Base-by-base conservation (phyloP, 352 stramenopile genomes). In the Thraustochytrium striatum region DNA sequence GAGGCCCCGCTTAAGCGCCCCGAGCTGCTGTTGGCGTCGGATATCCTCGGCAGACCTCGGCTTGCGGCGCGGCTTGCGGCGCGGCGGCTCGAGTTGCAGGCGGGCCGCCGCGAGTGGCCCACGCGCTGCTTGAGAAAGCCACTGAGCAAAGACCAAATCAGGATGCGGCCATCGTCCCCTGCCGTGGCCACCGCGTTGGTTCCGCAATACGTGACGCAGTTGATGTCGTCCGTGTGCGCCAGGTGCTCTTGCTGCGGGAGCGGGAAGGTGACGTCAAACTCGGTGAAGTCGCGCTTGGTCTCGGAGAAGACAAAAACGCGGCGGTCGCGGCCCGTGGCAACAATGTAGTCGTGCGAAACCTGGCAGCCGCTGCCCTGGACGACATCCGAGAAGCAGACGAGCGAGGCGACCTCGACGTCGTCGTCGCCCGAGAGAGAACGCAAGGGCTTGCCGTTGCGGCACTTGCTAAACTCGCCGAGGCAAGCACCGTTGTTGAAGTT, bases 401-500 rank as follows among this genome's bases (percentile, higher is more conserved):
- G 32, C 35, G 65, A 58, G 35, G 65, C 61, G 11, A 75, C 50
- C 32, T 75, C 65, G 65, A 28, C 8, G 19, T 75, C 65, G 9
- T 30, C 16, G 2, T 58, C 43, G 47, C 25, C 47, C 5, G n/a
- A 7, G 25, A 50, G 16, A 8, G 65, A 58, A 21, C 41, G 9
- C 11, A 61, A 43, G 8, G 44, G 44, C 32, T 92, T 88, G 38
- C 85, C 88, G 30, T 91, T 88, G 55, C 89, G 85, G 59, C 89
- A 91, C 82, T 93, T 93, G 70, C 87, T 80, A 58, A 92, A 92
- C 50, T 91, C 85, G 68, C 91, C 91, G 0, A 93, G 87, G 19
- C 91, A 85, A 11, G 87, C 87, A 13, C 90, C 90, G 61, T 93
- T 95, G 83, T 75, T 84, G 75, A 94, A 95, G 72, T 95, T 95